Evolutionary conservation across 1,284 basidiomycete species (phyloP).

Genomic region (Irpex sp.): DNA sequence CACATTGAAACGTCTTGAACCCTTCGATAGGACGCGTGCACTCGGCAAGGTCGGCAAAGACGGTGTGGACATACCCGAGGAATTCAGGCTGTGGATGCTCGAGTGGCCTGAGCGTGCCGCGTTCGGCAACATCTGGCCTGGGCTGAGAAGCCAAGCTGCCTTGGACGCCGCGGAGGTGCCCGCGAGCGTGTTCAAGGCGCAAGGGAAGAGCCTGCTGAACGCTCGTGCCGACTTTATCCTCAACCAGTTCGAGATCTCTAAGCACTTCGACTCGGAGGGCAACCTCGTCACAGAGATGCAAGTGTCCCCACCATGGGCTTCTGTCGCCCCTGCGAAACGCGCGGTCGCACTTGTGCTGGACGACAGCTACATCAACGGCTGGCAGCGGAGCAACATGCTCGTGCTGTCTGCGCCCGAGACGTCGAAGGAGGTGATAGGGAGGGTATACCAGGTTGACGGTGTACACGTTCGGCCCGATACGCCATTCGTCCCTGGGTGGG

Average conservation of each 20-base stretch:
- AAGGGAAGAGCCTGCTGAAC: slow-evolving; percentile 3
- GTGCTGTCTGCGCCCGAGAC: slow-evolving; percentile 5
- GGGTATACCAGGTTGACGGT: slow-evolving; percentile 11
- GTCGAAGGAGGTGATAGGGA: slow-evolving; percentile 4
- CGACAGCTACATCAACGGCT: slow-evolving; percentile 7
- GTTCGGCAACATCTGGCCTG: slow-evolving; percentile 9
- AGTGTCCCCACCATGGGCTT: background rate
- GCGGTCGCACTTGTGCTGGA: slow-evolving; percentile 9
- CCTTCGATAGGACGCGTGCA: slow-evolving; percentile 3
- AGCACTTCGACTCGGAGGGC: background rate
- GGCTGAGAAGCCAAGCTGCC: background rate
- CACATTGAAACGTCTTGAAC: slow-evolving; percentile 1
- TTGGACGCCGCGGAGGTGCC: background rate
- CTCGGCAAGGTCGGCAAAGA: background rate
- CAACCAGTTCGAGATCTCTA: background rate
- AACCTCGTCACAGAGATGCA: background rate
- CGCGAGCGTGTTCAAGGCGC: background rate
- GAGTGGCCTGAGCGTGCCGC: slow-evolving; percentile 14
- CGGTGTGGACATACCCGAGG: slow-evolving; percentile 2
- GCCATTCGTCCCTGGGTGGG: slow-evolving; percentile 7
- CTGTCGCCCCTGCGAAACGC: background rate
- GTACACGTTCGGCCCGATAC: background rate
- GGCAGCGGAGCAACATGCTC: slow-evolving; percentile 12
- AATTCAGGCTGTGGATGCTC: slow-evolving; percentile 11
- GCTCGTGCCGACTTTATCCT: background rate